phyloP scores from a whole-genome alignment of 805 yeast species.

The Yarrowia sp. region DNA sequence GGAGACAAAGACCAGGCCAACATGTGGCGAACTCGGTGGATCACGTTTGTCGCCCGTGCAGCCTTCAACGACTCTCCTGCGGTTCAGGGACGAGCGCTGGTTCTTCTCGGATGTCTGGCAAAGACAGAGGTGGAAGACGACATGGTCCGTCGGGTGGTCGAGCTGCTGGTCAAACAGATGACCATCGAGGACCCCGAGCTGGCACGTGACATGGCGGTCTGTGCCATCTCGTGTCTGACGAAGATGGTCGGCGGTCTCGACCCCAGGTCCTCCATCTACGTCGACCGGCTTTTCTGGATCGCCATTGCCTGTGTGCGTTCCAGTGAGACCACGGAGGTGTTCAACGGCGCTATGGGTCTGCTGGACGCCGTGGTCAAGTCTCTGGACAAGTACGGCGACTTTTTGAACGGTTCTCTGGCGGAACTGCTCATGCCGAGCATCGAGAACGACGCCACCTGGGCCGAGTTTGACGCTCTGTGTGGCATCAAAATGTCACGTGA shows the following conservation, averaged over 20 bases:
- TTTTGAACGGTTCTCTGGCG: conserved; percentile 41
- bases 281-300: conserved; percentile 60
- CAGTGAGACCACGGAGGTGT: conserved; percentile 41
- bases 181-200: conserved; percentile 47
- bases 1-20: conserved; percentile 44
- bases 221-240: conserved; percentile 56
- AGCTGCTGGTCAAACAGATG: conserved; percentile 41
- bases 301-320: conserved; percentile 41
- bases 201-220: conserved; percentile 51
- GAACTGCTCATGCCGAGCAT: conserved; percentile 40
- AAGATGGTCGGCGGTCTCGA: conserved; percentile 60
- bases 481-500: conserved; percentile 42
- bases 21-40: conserved; percentile 45
- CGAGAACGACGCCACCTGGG: conserved; percentile 41
- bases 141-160: conserved; percentile 53
- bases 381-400: conserved; percentile 44
- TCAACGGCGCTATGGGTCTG: conserved; percentile 43
- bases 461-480: conserved; percentile 38
- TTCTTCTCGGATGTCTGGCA: conserved; percentile 73
- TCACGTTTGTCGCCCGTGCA: conserved; percentile 42
- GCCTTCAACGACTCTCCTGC: conserved; percentile 59
- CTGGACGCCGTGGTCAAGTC: conserved; percentile 42
- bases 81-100: conserved; percentile 53
- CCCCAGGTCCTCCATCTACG: conserved; percentile 53
- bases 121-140: conserved; percentile 67